Conservation (phyloP, 371 early-diverging fungal species). For the Funneliformis caledonium region DNA sequence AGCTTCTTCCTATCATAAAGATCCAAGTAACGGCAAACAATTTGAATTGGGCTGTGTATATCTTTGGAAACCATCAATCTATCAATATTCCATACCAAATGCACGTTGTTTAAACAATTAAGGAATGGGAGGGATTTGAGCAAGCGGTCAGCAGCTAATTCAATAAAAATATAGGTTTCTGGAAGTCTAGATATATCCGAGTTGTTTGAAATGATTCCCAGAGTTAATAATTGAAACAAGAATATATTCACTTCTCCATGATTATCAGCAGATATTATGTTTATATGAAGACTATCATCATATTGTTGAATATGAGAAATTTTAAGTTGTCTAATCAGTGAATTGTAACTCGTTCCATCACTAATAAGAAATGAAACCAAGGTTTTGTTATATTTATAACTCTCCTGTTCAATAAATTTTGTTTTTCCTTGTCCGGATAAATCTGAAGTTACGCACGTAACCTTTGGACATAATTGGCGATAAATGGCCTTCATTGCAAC, state of each 20-base stretch:
- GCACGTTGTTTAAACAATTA: neutral
- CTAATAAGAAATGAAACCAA: constrained; percentile 25
- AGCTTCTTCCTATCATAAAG: neutral
- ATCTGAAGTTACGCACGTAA: constrained; percentile 19
- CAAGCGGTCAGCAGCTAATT: constrained; percentile 19
- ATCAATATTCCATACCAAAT: constrained; percentile 23
- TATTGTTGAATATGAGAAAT: neutral
- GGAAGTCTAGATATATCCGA: constrained; percentile 16
- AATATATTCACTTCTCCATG: constrained; percentile 31
- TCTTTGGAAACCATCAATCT: neutral
- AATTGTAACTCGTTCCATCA: constrained; percentile 6
- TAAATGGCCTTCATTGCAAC: constrained; percentile 33
- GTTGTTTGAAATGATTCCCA: constrained; percentile 12
- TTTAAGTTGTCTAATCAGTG: neutral
- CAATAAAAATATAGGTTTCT: neutral
- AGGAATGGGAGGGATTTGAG: constrained; percentile 10
- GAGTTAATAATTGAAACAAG: constrained; percentile 29
- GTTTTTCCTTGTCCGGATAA: constrained; percentile 40
- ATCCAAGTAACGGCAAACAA: constrained; percentile 27
- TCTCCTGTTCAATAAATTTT: constrained; percentile 4
- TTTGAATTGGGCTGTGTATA: constrained; percentile 21
- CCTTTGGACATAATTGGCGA: constrained; percentile 35
- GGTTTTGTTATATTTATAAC: neutral
- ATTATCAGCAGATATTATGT: neutral
- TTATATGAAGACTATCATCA: constrained; percentile 26